Conservation (phyloP, 2,329 filamentous ascomycete species). For the Keithomyces neogunnii region DNA sequence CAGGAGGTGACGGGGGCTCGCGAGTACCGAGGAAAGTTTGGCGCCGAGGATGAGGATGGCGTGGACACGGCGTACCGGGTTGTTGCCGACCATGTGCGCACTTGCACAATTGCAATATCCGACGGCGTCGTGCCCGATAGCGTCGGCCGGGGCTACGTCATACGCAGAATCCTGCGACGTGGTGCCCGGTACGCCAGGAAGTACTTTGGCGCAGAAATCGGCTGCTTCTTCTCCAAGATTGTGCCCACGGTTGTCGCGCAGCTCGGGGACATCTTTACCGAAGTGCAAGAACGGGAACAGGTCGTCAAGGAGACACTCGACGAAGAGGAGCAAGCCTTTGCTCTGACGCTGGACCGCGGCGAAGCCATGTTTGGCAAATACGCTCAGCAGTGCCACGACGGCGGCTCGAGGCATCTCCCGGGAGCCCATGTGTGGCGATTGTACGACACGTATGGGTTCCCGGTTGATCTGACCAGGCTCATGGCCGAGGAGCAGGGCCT, state of each 20-base stretch:
- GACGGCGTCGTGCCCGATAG: conserved; percentile 92
- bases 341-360: conserved; percentile 85
- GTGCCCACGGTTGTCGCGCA: conserved; percentile 87
- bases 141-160: conserved; percentile 89
- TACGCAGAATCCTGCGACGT: conserved; percentile 82
- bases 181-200: conserved; percentile 92
- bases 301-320: conserved; percentile 91
- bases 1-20: conserved; percentile 77
- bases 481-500: conserved; percentile 93
- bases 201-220: conserved; percentile 91
- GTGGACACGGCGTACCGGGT: conserved; percentile 97
- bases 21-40: conserved; percentile 83
- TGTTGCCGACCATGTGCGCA: conserved; percentile 85
- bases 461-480: conserved; percentile 85
- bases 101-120: conserved; percentile 85
- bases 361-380: conserved; percentile 95
- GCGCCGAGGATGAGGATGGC: conserved; percentile 78
- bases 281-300: conserved; percentile 77
- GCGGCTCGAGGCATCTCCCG: conserved; percentile 57
- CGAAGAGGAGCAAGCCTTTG: conserved; percentile 90
- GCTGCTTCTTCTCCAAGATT: conserved; percentile 88
- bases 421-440: conserved; percentile 91
- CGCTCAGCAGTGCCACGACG: conserved; percentile 62
- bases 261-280: conserved; percentile 91
- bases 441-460: conserved; percentile 97